Evolutionary conservation across 805 yeast genomes (phyloP).

Genomic region (Candida mattraensis): DNA sequence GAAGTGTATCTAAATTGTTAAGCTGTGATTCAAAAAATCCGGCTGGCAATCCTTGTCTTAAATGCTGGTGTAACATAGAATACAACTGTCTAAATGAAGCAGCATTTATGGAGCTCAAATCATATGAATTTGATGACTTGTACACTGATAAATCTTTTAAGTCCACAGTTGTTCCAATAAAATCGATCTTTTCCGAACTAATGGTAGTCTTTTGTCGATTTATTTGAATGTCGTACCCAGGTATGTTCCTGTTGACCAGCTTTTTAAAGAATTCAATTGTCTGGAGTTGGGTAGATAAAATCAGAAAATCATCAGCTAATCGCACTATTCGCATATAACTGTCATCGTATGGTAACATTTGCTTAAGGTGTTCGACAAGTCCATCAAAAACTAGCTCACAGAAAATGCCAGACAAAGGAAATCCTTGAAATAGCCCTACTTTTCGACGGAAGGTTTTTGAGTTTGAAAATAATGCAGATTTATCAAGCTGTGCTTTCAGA

Average conservation of each 20-base stretch:
- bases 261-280: conserved; percentile 33
- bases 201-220: conserved; percentile 40
- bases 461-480: conserved; percentile 44
- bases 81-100: conserved; percentile 25
- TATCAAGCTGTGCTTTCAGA: conserved; percentile 52
- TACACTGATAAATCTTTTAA: conserved; percentile 34
- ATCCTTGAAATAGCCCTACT: conserved; percentile 83
- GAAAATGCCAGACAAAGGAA: conserved; percentile 68
- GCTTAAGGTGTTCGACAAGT: conserved; percentile 42
- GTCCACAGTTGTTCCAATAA: conserved; percentile 44
- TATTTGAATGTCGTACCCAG: conserved; percentile 41
- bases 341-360: conserved; percentile 19
- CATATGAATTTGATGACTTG: conserved; percentile 32
- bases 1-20: conserved; percentile 23
- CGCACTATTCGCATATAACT: conserved; percentile 49
- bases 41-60: conserved; percentile 34
- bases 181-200: conserved; percentile 29
- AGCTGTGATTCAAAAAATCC: conserved; percentile 27
- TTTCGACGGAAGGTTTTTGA: conserved; percentile 45
- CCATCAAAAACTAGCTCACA: conserved; percentile 74
- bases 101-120: conserved; percentile 9
- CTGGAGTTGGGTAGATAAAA: conserved; percentile 49
- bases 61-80: conserved; percentile 25
- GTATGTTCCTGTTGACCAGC: conserved; percentile 37
- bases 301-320: conserved; percentile 81